Percentiles rank a stretch among this genome's conserved stretches.
These are phyloP conservation scores for Entomortierella beljakovae DNA, from an alignment of 192 early-diverging fungal genomes.

Conservation along the genomic window DNA sequence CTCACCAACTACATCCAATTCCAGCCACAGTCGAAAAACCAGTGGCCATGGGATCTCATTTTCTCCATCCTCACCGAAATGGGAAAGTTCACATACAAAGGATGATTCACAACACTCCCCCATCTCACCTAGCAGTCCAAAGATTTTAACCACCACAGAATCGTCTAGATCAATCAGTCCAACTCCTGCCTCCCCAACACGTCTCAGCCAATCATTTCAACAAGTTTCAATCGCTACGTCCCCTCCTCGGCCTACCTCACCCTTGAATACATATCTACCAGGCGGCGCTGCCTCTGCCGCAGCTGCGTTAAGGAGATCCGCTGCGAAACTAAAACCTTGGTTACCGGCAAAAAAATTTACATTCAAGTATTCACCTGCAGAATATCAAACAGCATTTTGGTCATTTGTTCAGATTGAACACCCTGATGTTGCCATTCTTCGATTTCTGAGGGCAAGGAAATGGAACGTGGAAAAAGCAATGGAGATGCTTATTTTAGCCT, in stretches of 20 bases:
- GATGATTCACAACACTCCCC: not conserved
- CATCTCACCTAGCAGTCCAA: slow-evolving; percentile 25
- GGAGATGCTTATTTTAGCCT: slow-evolving; percentile 73
- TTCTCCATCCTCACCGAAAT: not conserved
- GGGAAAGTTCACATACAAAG: not conserved
- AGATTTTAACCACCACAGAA: slow-evolving; percentile 2
- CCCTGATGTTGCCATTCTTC: slow-evolving; percentile 76
- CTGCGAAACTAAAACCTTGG: slow-evolving; percentile 48
- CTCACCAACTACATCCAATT: slow-evolving; percentile 8
- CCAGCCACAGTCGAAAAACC: slow-evolving; percentile 18
- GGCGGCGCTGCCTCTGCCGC: slow-evolving; percentile 36
- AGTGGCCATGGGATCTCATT: slow-evolving; percentile 23
- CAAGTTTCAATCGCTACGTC: slow-evolving; percentile 40
- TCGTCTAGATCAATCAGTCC: slow-evolving; percentile 21
- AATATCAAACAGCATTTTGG: slow-evolving; percentile 73
- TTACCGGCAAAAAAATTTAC: slow-evolving; percentile 47
- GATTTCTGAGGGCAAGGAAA: slow-evolving; percentile 89
- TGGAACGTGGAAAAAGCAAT: slow-evolving; percentile 85
- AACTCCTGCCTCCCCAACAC: slow-evolving; percentile 39
- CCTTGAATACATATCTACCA: slow-evolving; percentile 16
- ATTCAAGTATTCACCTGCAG: slow-evolving; percentile 43
- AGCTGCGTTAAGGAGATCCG: slow-evolving; percentile 36
- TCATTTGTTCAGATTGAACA: slow-evolving; percentile 69
- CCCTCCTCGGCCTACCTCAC: slow-evolving; percentile 20
- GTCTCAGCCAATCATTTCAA: slow-evolving; percentile 32